phyloP scores from a whole-genome alignment of 2,329 filamentous ascomycete genomes.

The Fusarium verticillioides region DNA sequence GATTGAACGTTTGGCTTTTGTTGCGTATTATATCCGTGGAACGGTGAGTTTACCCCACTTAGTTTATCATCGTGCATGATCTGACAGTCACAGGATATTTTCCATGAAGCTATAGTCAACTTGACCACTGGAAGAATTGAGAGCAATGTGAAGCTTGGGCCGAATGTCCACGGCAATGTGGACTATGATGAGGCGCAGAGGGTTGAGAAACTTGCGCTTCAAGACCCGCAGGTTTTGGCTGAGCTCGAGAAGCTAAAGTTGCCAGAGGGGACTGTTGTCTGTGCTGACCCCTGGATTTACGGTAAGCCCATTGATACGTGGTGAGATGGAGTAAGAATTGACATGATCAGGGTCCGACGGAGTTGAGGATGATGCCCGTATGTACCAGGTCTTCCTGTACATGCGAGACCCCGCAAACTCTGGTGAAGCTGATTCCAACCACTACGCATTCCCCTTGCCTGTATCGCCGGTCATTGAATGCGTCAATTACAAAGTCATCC shows the following conservation, averaged over 20 bases:
- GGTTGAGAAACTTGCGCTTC: slow-evolving; percentile 29
- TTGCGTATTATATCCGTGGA: slow-evolving; percentile 31
- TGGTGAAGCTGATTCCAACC: slow-evolving; percentile 33
- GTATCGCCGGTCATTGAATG: slow-evolving; percentile 33
- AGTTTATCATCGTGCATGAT: not conserved
- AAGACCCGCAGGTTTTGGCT: slow-evolving; percentile 25
- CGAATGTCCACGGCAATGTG: slow-evolving; percentile 27
- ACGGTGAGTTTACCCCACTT: slow-evolving; percentile 1
- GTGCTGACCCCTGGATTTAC: slow-evolving; percentile 37
- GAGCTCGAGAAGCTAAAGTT: slow-evolving; percentile 31
- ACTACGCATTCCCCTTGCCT: slow-evolving; percentile 33
- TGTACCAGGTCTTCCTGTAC: slow-evolving; percentile 39
- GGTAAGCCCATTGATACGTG: not conserved
- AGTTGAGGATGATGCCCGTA: slow-evolving; percentile 28
- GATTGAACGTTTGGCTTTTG: slow-evolving; percentile 29
- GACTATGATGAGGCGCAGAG: slow-evolving; percentile 33
- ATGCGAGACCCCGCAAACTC: slow-evolving; percentile 32
- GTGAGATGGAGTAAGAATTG: not conserved
- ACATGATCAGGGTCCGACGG: slow-evolving; percentile 27
- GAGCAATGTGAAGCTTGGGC: slow-evolving; percentile 33
- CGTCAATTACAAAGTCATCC: slow-evolving; percentile 22
- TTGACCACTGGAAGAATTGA: slow-evolving; percentile 22
- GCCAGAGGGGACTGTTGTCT: slow-evolving; percentile 30
- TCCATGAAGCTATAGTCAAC: slow-evolving; percentile 35
- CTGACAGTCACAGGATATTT: slow-evolving; percentile 17